Conservation (phyloP, 805 yeast species). For the Dipodascopsis uninucleata region DNA sequence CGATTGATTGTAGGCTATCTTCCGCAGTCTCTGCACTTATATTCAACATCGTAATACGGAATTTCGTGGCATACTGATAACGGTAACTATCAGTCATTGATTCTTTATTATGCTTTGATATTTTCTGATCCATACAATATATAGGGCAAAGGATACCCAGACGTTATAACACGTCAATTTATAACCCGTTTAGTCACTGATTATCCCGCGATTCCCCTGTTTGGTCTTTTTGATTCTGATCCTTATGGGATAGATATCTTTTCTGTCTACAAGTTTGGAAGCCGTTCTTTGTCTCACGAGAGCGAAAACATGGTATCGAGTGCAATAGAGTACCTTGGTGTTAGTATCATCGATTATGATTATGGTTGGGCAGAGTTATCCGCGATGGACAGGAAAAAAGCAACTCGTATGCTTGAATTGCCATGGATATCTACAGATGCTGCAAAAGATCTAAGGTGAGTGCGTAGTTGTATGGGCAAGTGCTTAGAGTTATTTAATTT, state of each 20-base stretch:
- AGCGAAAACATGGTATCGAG: constrained; percentile 14
- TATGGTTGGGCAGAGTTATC: constrained; percentile 35
- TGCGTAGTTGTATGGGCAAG: constrained; percentile 8
- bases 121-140: background rate
- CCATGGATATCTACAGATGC: constrained; percentile 4
- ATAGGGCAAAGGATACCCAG: constrained; percentile 65
- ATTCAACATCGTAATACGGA: constrained; percentile 12
- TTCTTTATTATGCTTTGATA: background rate
- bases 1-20: constrained; percentile 18
- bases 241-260: constrained; percentile 58
- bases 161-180: constrained; percentile 48
- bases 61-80: constrained; percentile 39
- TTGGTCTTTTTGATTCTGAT: constrained; percentile 59
- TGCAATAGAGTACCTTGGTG: constrained; percentile 41
- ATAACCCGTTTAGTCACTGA: constrained; percentile 34
- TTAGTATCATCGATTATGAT: constrained; percentile 41
- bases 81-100: constrained; percentile 32
- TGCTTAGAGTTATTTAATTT: constrained; percentile 2
- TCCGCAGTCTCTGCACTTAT: constrained; percentile 9
- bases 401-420: constrained; percentile 33
- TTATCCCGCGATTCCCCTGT: constrained; percentile 40
- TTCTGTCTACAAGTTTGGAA: constrained; percentile 37
- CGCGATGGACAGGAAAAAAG: constrained; percentile 35
- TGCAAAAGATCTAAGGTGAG: background rate
- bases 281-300: constrained; percentile 17